phyloP scores from a whole-genome alignment of 2,329 filamentous ascomycete genomes.

The Penicillium glabrum region DNA sequence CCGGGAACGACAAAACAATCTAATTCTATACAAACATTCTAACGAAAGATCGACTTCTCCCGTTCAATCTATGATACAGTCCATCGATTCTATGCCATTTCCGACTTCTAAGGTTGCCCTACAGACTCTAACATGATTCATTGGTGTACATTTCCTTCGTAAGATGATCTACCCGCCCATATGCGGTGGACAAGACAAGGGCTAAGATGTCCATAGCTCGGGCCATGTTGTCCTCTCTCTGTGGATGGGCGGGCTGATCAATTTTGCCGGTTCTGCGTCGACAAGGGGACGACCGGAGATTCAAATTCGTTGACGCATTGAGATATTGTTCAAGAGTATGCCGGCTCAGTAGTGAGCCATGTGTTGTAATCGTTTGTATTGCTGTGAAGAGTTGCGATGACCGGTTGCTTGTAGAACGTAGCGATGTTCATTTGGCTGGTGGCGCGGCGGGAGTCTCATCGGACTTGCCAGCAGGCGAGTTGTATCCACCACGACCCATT shows the following conservation, averaged over 20 bases:
- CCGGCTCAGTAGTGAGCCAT: not conserved
- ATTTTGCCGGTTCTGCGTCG: not conserved
- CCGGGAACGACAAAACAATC: not conserved
- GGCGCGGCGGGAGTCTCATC: not conserved
- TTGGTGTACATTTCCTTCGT: not conserved
- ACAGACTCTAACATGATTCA: not conserved
- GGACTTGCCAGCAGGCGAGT: constrained; percentile 16
- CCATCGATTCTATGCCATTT: not conserved
- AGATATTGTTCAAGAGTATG: not conserved
- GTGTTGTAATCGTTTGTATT: not conserved
- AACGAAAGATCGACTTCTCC: not conserved
- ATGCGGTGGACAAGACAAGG: not conserved
- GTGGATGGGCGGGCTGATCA: not conserved
- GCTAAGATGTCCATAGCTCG: not conserved
- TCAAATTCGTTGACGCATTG: not conserved
- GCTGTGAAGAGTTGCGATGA: not conserved
- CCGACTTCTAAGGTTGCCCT: not conserved
- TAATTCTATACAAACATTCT: not conserved
- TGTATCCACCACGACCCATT: constrained; percentile 44
- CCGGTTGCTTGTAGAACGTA: not conserved
- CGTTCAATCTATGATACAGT: not conserved
- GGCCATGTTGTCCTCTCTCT: not conserved
- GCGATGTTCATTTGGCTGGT: constrained; percentile 1
- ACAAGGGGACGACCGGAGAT: not conserved
- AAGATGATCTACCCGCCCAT: not conserved